A percentile compares a stretch with the other conserved stretches of the same genome.
Evolutionary conservation across 352 stramenopile genomes (phyloP).

Genomic region (Globisporangium camurandrum): DNA sequence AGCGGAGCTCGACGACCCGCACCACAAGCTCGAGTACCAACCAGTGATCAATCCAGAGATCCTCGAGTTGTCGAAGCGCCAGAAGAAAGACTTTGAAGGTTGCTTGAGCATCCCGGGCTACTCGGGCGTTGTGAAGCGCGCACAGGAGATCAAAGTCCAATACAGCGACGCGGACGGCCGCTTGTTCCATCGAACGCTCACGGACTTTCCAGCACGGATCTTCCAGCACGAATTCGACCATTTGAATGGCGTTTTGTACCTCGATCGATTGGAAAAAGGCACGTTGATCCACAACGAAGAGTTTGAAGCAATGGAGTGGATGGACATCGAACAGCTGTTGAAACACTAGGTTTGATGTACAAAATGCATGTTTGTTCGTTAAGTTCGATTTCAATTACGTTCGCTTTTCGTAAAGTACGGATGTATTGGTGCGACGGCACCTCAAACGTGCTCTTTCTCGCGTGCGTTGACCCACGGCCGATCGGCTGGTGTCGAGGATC

Average conservation of each 20-base stretch:
- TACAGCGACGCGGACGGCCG: constrained; percentile 49
- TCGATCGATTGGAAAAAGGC: constrained; percentile 58
- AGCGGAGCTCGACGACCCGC: constrained; percentile 29
- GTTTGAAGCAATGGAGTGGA: constrained; percentile 55
- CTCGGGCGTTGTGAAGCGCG: constrained; percentile 58
- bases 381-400: too few relatives aligned
- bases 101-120: constrained; percentile 80
- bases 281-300: constrained; percentile 82
- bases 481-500: constrained; percentile 12
- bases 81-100: constrained; percentile 77
- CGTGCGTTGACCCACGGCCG: constrained; percentile 17
- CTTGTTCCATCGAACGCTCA: constrained; percentile 44
- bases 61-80: constrained; percentile 31
- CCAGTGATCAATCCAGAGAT: constrained; percentile 78
- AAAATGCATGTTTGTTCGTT: too few relatives aligned
- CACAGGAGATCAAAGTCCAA: constrained; percentile 56
- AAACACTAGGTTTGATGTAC: too few relatives aligned
- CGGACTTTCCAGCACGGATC: constrained; percentile 70
- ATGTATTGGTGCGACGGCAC: not conserved
- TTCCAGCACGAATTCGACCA: constrained; percentile 84
- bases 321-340: constrained; percentile 57
- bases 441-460: constrained; percentile 13
- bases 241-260: constrained; percentile 66
- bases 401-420: too few relatives aligned
- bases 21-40: constrained; percentile 49